Evolutionary conservation across 2,329 filamentous ascomycete genomes (phyloP).

Genomic region (Cladosporium sp.): DNA sequence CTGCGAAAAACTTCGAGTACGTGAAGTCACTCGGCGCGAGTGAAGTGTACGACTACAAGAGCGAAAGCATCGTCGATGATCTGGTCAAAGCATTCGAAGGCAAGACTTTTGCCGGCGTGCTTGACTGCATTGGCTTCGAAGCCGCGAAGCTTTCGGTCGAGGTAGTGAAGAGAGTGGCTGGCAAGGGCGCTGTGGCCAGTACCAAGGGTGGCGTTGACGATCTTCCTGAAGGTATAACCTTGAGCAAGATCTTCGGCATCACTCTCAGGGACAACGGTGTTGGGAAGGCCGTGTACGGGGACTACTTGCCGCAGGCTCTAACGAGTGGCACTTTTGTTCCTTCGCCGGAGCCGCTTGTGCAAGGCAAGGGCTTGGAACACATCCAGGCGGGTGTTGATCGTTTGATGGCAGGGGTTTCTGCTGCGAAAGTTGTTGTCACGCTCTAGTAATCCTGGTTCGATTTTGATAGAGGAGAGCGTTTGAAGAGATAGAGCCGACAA

Average conservation of each 20-base stretch:
- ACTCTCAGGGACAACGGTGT: constrained; percentile 36
- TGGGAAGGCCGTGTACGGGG: constrained; percentile 39
- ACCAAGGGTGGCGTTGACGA: constrained; percentile 33
- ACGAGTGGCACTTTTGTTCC: constrained; percentile 40
- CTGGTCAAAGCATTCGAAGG: constrained; percentile 37
- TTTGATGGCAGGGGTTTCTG: constrained; percentile 45
- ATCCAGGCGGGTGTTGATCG: constrained; percentile 47
- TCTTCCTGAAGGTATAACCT: constrained; percentile 34
- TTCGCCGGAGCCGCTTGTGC: constrained; percentile 44
- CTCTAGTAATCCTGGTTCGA: constrained; percentile 20
- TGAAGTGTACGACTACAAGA: constrained; percentile 49
- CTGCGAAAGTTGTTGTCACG: constrained; percentile 47
- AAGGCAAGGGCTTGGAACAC: constrained; percentile 46
- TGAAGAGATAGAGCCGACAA: background rate
- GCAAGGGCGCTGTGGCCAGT: constrained; percentile 29
- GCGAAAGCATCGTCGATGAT: constrained; percentile 24
- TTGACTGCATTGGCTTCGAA: constrained; percentile 29
- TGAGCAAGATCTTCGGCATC: constrained; percentile 34
- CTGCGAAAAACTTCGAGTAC: constrained; percentile 48
- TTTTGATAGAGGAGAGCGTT: background rate
- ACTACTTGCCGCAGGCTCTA: constrained; percentile 37
- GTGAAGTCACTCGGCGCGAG: constrained; percentile 49
- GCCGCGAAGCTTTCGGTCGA: background rate
- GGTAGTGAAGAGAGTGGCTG: constrained; percentile 32
- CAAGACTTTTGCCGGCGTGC: constrained; percentile 37